phyloP scores from a whole-genome alignment of 2,329 filamentous ascomycete species.

The Gremmenia infestans region DNA sequence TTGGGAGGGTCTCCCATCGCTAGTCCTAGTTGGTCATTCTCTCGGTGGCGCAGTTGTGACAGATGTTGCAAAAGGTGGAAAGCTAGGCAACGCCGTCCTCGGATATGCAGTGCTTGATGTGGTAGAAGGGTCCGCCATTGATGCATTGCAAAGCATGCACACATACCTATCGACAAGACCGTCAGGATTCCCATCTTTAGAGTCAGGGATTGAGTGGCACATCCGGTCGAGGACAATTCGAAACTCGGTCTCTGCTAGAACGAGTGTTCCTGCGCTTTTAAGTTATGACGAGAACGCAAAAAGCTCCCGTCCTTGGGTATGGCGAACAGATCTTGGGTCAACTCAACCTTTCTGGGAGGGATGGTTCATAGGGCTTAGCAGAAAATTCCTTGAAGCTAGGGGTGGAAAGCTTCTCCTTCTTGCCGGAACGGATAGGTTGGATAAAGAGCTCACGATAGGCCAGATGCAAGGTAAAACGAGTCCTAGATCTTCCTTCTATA shows the following conservation, averaged over 20 bases:
- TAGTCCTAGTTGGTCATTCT: slow-evolving; percentile 85
- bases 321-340: slow-evolving; percentile 77
- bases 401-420: slow-evolving; percentile 82
- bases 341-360: slow-evolving; percentile 92
- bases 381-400: slow-evolving; percentile 75
- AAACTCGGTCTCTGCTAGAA: slow-evolving; percentile 75
- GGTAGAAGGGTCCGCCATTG: slow-evolving; percentile 92
- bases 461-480: slow-evolving; percentile 79
- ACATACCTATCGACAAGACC: slow-evolving; percentile 82
- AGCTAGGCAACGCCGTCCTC: slow-evolving; percentile 63
- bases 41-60: slow-evolving; percentile 89
- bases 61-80: slow-evolving; percentile 65
- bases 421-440: slow-evolving; percentile 83
- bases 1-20: slow-evolving; percentile 68
- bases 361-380: slow-evolving; percentile 86
- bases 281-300: slow-evolving; percentile 39
- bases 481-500: background rate
- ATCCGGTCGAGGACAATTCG: slow-evolving; percentile 81
- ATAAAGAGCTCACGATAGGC: slow-evolving; percentile 89
- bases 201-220: slow-evolving; percentile 90
- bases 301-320: slow-evolving; percentile 53
- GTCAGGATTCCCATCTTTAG: slow-evolving; percentile 67
- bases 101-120: slow-evolving; percentile 92
- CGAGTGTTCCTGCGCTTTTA: slow-evolving; percentile 79
- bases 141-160: slow-evolving; percentile 91